Percentiles rank a stretch among this genome's conserved stretches.
Conservation (phyloP, 208 protist species). For the Trypanosoma congolense region DNA sequence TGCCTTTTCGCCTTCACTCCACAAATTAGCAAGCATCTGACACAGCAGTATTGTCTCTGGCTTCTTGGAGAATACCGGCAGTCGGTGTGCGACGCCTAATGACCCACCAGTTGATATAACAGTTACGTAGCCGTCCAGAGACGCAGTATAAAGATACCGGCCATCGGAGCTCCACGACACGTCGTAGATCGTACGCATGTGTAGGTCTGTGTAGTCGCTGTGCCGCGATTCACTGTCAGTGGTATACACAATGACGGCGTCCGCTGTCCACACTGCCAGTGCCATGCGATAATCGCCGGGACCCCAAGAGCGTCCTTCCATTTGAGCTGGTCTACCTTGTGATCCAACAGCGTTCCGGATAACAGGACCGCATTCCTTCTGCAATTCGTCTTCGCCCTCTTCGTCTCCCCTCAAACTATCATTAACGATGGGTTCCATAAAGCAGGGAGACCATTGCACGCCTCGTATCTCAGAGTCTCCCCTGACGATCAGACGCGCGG, state of each 20-base stretch:
- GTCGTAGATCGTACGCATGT: constrained; percentile 88
- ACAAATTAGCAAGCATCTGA: constrained; percentile 28
- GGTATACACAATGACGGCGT: constrained; percentile 83
- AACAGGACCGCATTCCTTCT: too few relatives aligned
- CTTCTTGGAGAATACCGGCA: constrained; percentile 54
- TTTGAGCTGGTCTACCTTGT: constrained; percentile 1
- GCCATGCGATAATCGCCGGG: constrained; percentile 82
- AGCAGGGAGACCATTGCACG: constrained; percentile 76
- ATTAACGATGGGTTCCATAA: constrained; percentile 43
- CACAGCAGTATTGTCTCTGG: constrained; percentile 37
- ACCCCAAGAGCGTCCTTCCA: constrained; percentile 46
- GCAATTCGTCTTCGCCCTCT: too few relatives aligned
- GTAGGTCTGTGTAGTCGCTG: constrained; percentile 85
- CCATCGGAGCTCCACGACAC: constrained; percentile 67
- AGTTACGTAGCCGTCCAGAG: constrained; percentile 81
- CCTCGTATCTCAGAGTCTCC: constrained; percentile 75
- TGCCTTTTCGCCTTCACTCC: constrained; percentile 24
- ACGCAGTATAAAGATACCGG: constrained; percentile 59
- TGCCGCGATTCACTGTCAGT: constrained; percentile 71
- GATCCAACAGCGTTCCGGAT: too few relatives aligned
- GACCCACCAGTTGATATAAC: constrained; percentile 61
- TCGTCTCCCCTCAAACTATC: neutral
- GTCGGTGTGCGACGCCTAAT: constrained; percentile 41
- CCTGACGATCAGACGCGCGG: constrained; percentile 47
- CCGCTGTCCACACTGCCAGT: constrained; percentile 79